Evolutionary conservation across 2,329 filamentous ascomycete genomes (phyloP).

Genomic region (Phyllosticta capitalensis): DNA sequence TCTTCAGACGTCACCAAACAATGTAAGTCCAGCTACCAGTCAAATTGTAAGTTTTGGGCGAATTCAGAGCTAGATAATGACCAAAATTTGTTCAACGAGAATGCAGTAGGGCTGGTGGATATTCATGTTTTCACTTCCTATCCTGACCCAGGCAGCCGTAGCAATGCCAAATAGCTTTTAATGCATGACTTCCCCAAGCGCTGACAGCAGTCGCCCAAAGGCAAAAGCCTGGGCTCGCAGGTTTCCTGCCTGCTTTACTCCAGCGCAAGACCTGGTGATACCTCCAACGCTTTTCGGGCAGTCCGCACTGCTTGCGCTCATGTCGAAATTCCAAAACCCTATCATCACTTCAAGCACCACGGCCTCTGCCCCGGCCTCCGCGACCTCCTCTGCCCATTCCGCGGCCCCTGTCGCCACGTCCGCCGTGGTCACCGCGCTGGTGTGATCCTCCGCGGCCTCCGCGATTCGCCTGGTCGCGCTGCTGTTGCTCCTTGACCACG

Average conservation of each 20-base stretch:
- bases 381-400: conserved; percentile 41
- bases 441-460: conserved; percentile 59
- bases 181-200: neutral
- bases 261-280: neutral
- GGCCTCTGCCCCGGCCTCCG: conserved; percentile 41
- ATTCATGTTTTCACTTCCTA: neutral
- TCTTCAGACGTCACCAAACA: neutral
- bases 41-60: too few relatives aligned
- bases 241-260: neutral
- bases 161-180: neutral
- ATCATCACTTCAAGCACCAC: conserved; percentile 27
- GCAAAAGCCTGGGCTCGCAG: neutral
- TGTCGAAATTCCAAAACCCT: neutral
- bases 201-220: neutral
- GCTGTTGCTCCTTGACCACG: conserved; percentile 84
- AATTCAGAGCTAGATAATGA: too few relatives aligned
- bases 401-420: conserved; percentile 38
- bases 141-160: neutral
- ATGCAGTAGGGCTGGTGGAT: too few relatives aligned
- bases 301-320: neutral
- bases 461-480: conserved; percentile 49
- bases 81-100: too few relatives aligned
- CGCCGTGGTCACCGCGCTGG: conserved; percentile 44
- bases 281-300: neutral
- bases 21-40: neutral